A percentile compares a stretch with the other conserved stretches of the same genome.
These are phyloP conservation scores for Escovopsis sp. DNA, from an alignment of 2,329 filamentous ascomycete genomes.

Conservation along the genomic window DNA sequence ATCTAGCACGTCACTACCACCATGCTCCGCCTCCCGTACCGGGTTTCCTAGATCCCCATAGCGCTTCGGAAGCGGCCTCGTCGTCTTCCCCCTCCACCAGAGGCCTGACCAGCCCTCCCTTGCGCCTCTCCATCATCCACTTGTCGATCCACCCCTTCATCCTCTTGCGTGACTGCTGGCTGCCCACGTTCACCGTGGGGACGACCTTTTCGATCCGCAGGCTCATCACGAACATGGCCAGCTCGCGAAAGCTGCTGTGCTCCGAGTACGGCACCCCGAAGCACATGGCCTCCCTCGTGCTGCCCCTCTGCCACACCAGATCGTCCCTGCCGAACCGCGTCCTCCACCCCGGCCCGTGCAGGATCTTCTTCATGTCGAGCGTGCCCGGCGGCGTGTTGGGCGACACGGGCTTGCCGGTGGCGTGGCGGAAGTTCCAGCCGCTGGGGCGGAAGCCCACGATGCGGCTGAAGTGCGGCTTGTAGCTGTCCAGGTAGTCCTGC, in stretches of 20 bases:
- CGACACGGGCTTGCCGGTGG: conserved; percentile 38
- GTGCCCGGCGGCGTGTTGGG: conserved; percentile 34
- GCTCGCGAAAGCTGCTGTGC: conserved; percentile 85
- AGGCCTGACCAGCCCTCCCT: conserved; percentile 36
- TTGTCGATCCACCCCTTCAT: conserved; percentile 53
- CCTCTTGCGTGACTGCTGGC: conserved; percentile 37
- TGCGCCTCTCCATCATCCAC: conserved; percentile 44
- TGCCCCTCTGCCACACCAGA: conserved; percentile 68
- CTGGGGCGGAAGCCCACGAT: conserved; percentile 85
- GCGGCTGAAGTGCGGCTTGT: conserved; percentile 68
- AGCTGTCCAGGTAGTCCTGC: conserved; percentile 70
- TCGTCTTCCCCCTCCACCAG: conserved; percentile 25
- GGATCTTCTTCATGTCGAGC: conserved; percentile 34
- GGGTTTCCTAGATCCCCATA: conserved; percentile 26
- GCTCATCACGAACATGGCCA: conserved; percentile 85
- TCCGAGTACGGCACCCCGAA: conserved; percentile 94
- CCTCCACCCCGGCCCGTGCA: conserved; percentile 56
- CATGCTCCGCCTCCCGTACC: conserved; percentile 24
- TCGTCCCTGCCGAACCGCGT: conserved; percentile 57
- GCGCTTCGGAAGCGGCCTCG: conserved; percentile 12
- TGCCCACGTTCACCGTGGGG: conserved; percentile 76
- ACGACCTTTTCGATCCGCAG: conserved; percentile 79
- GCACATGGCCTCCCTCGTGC: conserved; percentile 67
- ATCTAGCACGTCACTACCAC: conserved; percentile 17
- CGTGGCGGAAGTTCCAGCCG: conserved; percentile 83